Evolutionary conservation across 2,329 filamentous ascomycete species (phyloP), one percentile per base, ranked within the genome.

Genomic region (Exophiala lecanii-corni): DNA sequence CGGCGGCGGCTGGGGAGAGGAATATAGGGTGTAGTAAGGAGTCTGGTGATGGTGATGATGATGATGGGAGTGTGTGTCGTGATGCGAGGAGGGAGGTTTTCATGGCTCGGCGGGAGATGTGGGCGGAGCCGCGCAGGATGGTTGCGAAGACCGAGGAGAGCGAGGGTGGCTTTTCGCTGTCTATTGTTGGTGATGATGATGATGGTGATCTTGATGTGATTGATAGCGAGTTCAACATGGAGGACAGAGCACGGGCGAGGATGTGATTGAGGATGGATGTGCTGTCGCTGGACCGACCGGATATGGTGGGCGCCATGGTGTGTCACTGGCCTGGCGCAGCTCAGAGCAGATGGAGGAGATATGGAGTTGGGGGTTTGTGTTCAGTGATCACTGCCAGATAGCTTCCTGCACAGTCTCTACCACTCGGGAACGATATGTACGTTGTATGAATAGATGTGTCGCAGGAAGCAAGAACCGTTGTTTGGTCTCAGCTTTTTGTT

Each of bases 101-200:
- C 16, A 51, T 31, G 19, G 33, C 40, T 19, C 48, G 46, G 28
- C 30, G 36, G 3, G 52, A 41, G 20, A 55, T 23, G 6, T 31
- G 33, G 21, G 39, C 25, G 15, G 47, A 39, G 19, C 39, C 49
- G 20, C 45, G 23, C 6, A 55, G 38, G 32, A 56, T 41, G n/a
- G 54, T 34, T 9, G 54, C 54, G 41, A 55, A 51, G 9, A 56
- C 43, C 2, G 54, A 56, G 1, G 44, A 49, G 5, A 56, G 21
- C 7, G 54, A 43, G 9, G 43, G 43, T 16, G 33, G 33, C 42
- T 47, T 33, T 33, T 38, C 10, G 42, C 36, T 10, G 36, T 34
- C 10, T 34, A 18, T 9, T 2, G 42, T 36, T 13, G 32, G 23
- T 26, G 43, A 38, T 9, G 45, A 37, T 17, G 45, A 40, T 18